These are phyloP conservation scores for Solanum hybrid DNA, from an alignment of 305 asterid species.

Conservation along the genomic window DNA sequence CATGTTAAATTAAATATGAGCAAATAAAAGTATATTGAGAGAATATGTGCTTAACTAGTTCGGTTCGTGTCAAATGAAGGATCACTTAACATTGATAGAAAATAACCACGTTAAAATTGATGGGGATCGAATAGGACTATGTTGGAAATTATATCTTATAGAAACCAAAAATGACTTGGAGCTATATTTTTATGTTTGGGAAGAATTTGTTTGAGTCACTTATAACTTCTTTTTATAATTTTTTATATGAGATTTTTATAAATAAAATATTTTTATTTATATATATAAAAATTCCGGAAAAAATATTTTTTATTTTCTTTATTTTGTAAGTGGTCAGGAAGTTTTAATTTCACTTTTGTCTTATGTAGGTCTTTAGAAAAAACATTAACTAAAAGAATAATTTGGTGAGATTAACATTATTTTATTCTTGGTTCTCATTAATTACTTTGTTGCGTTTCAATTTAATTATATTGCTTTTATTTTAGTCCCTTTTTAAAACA, in stretches of 20 bases:
- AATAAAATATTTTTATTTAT: too few relatives aligned
- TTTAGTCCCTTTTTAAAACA: neutral
- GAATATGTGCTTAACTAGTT: neutral
- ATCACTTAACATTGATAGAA: neutral
- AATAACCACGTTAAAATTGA: neutral
- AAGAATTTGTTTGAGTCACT: neutral
- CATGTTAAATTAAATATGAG: neutral
- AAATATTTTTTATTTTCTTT: neutral
- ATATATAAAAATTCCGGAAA: neutral
- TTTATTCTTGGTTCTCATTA: neutral
- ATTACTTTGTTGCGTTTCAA: neutral
- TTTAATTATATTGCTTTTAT: neutral
- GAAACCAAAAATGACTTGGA: neutral
- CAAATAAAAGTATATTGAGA: neutral
- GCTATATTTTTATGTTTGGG: neutral
- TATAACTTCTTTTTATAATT: too few relatives aligned
- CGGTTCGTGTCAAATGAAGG: neutral
- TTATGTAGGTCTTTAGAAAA: neutral
- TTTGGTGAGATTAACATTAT: neutral
- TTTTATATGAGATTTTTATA: too few relatives aligned
- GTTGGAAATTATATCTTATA: neutral
- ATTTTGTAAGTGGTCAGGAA: neutral
- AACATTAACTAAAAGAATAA: neutral
- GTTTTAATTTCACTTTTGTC: neutral
- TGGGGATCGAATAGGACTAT: neutral